A percentile compares a stretch with the other conserved stretches of the same genome.
Evolutionary conservation across 306 rosid genomes (phyloP).

Genomic region (Glycyrrhiza uralensis): DNA sequence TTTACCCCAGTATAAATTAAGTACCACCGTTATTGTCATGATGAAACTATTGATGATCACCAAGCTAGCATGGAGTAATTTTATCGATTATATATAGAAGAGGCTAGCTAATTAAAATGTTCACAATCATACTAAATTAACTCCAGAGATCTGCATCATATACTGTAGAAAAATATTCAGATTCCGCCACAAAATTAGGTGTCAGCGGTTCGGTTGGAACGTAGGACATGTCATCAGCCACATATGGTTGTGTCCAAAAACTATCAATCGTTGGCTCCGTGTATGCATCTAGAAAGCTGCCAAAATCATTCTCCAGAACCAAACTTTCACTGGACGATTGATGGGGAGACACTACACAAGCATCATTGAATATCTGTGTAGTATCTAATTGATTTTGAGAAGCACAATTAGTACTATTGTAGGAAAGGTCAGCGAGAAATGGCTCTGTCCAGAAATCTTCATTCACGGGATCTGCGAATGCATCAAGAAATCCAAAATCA

Average conservation of each 20-base stretch:
- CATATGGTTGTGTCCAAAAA: conserved; percentile 29
- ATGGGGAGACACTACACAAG: conserved; percentile 1
- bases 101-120: too few relatives aligned
- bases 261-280: background rate
- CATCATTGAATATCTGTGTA: background rate
- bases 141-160: conserved; percentile 16
- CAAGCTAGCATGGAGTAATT: background rate
- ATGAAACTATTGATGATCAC: background rate
- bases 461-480: background rate
- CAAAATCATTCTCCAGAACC: background rate
- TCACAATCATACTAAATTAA: background rate
- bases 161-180: conserved; percentile 9
- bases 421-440: background rate
- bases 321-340: background rate
- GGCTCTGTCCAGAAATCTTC: conserved; percentile 32
- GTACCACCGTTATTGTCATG: background rate
- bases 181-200: background rate
- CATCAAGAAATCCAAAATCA: conserved; percentile 36
- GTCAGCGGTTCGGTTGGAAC: background rate
- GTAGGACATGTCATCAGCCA: conserved; percentile 9
- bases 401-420: background rate
- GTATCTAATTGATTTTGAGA: background rate
- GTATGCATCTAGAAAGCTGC: conserved; percentile 1
- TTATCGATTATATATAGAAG: background rate
- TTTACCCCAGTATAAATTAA: too few relatives aligned